phyloP scores from a whole-genome alignment of 2,329 filamentous ascomycete species.

The Cladosporium sp. region DNA sequence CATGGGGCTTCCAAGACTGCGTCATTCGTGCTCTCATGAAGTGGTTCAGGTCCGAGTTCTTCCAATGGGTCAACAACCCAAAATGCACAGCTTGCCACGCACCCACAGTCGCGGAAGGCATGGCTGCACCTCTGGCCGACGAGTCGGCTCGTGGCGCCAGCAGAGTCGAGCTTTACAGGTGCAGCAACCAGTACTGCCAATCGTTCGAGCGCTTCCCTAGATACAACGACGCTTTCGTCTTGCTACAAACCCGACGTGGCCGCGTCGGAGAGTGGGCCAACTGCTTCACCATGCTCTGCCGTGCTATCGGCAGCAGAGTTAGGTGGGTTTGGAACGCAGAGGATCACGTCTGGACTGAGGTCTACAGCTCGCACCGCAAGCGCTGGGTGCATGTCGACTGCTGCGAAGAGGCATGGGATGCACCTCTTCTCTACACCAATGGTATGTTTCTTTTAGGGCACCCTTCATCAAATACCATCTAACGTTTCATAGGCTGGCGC shows the following conservation, averaged over 20 bases:
- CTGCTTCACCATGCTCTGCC: slow-evolving; percentile 97
- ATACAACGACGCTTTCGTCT: slow-evolving; percentile 91
- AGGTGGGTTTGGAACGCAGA: slow-evolving; percentile 99
- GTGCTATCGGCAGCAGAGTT: slow-evolving; percentile 84
- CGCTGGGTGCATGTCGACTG: slow-evolving; percentile 97
- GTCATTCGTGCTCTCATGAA: slow-evolving; percentile 85
- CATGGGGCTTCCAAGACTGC: slow-evolving; percentile 98
- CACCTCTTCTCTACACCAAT: slow-evolving; percentile 86
- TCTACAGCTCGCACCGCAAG: slow-evolving; percentile 90
- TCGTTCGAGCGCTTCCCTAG: slow-evolving; percentile 86
- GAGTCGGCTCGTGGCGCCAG: slow-evolving; percentile 86
- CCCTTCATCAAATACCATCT: slow-evolving; percentile 12
- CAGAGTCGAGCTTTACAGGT: slow-evolving; percentile 86
- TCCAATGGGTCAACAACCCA: slow-evolving; percentile 96
- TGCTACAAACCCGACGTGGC: slow-evolving; percentile 82
- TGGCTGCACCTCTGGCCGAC: slow-evolving; percentile 81
- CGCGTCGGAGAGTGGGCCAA: slow-evolving; percentile 96
- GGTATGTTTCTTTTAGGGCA: slow-evolving; percentile 50
- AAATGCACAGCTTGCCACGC: slow-evolving; percentile 78
- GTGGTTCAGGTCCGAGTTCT: slow-evolving; percentile 96
- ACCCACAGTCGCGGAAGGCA: slow-evolving; percentile 78
- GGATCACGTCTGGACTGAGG: slow-evolving; percentile 96
- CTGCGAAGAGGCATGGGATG: slow-evolving; percentile 94
- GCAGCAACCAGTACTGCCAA: slow-evolving; percentile 72
- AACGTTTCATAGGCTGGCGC: slow-evolving; percentile 66